Evolutionary conservation across 257 asterid genomes (phyloP).

Genomic region (Solanum dulcamara): DNA sequence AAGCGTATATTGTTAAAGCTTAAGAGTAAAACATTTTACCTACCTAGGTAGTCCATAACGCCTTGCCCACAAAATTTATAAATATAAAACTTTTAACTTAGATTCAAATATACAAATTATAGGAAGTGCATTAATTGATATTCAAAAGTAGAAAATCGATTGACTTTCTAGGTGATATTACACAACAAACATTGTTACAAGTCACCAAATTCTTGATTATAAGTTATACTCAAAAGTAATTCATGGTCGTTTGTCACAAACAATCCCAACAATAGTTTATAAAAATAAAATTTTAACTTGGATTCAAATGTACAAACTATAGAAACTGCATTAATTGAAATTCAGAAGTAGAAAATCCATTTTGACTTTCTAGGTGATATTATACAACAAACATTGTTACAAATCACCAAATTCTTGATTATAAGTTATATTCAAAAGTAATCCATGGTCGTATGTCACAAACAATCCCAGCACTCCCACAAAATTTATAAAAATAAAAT

Average conservation of each 20-base stretch:
- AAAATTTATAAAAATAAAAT: not conserved
- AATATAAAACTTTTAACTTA: not conserved
- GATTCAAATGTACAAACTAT: too few relatives aligned
- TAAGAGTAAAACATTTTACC: not conserved
- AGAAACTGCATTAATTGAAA: too few relatives aligned
- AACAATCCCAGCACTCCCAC: not conserved
- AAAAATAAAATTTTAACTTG: too few relatives aligned
- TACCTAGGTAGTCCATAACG: not conserved
- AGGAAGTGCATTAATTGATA: not conserved
- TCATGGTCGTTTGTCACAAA: too few relatives aligned
- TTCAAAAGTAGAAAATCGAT: not conserved
- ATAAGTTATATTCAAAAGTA: too few relatives aligned
- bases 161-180: not conserved
- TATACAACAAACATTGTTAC: too few relatives aligned
- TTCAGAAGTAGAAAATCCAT: too few relatives aligned
- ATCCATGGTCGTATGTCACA: too few relatives aligned
- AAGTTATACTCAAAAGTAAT: not conserved
- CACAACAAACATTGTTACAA: not conserved
- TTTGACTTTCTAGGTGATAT: too few relatives aligned
- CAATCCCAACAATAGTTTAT: too few relatives aligned
- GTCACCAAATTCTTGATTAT: not conserved
- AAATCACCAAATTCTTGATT: too few relatives aligned
- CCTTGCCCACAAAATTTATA: not conserved
- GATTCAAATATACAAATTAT: not conserved
- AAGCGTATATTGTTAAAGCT: not conserved